phyloP scores from a whole-genome alignment of 331 rosid genomes.

The Quercus lobata region DNA sequence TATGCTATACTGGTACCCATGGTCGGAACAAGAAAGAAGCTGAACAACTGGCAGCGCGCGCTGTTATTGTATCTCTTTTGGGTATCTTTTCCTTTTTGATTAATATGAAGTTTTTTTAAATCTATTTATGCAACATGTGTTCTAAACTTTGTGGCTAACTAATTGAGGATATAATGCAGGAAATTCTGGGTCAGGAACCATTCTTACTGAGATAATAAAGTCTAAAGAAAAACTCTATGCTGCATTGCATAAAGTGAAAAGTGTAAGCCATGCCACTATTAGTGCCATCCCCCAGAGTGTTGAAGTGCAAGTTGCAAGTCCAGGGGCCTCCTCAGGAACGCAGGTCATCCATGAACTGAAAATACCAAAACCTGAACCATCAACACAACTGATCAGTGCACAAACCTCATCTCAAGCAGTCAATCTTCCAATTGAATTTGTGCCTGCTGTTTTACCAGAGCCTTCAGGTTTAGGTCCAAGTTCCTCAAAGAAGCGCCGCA shows the following conservation, averaged over 20 bases:
- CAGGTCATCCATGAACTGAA: conserved; percentile 15
- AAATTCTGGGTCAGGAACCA: conserved; percentile 19
- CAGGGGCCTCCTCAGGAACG: too few relatives aligned
- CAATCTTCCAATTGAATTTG: conserved; percentile 21
- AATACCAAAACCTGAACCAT: conserved; percentile 9
- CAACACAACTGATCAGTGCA: too few relatives aligned
- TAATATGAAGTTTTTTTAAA: not conserved
- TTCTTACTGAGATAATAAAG: conserved; percentile 32
- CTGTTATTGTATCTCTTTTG: conserved; percentile 37
- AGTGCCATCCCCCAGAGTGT: not conserved
- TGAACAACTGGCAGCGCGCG: conserved; percentile 58
- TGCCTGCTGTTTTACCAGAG: conserved; percentile 19
- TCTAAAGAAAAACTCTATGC: conserved; percentile 32
- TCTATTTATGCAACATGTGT: not conserved
- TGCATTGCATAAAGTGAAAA: conserved; percentile 11
- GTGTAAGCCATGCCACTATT: not conserved
- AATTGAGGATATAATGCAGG: conserved; percentile 23
- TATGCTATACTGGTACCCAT: conserved; percentile 22
- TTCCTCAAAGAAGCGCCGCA: conserved; percentile 35
- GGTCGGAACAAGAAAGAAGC: conserved; percentile 52
- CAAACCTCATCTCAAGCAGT: not conserved
- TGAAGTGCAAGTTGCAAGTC: not conserved
- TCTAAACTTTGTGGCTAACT: not conserved
- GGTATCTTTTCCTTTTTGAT: conserved; percentile 30
- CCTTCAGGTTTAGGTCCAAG: conserved; percentile 10